Evolutionary conservation across 2,329 filamentous ascomycete species (phyloP), one percentile per base, ranked within the genome.

Genomic region (Scedosporium minutisporum): DNA sequence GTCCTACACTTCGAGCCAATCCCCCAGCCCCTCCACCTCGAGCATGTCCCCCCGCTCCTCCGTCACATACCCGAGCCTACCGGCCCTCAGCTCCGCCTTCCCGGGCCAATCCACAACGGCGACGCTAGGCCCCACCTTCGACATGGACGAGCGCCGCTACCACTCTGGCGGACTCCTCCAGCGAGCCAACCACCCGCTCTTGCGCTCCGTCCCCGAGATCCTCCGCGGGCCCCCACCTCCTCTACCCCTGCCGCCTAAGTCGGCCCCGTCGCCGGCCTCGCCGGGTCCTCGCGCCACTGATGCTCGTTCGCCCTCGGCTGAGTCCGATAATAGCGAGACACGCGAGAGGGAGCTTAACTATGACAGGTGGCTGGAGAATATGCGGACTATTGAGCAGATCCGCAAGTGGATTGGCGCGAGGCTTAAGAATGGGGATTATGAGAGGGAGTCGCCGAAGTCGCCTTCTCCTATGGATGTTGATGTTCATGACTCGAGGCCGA

Each of bases 1-100:
- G n/a, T 92, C 89, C 0, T 92, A 92, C 76, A 87, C 85, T 46
- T 91, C 89, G 10, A 87, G 87, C 58, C 88, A 92, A 72, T 93
- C 89, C 6, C 89, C 89, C 2, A 83, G 80, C 66, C 85, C 87
- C 29, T 90, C 88, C n/a, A 85, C 83, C 57, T 83, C 87, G 64
- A 87, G 82, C 71, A 81, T 91, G 72, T 88, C 85, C 57, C 88
- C 88, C 1, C 83, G 87, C 71, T 82, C 80, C 69, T 83, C 83
- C 1, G 83, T 85, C 69, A 84, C 90, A 76, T 95, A 95, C 74
- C 90, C 90, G 18, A 90, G 80, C 66, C 82, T 95, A 38, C 75
- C 75, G 2, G 83, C 89, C 57, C 87, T 90, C 60, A 86, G 83
- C 64, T 82, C 87, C 55, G 87, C 88, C 71, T 90, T 88, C 69